Percentiles rank a stretch among this genome's conserved stretches.
Conservation (phyloP, 2,329 filamentous ascomycete genomes). For the Colletotrichum camelliae region DNA sequence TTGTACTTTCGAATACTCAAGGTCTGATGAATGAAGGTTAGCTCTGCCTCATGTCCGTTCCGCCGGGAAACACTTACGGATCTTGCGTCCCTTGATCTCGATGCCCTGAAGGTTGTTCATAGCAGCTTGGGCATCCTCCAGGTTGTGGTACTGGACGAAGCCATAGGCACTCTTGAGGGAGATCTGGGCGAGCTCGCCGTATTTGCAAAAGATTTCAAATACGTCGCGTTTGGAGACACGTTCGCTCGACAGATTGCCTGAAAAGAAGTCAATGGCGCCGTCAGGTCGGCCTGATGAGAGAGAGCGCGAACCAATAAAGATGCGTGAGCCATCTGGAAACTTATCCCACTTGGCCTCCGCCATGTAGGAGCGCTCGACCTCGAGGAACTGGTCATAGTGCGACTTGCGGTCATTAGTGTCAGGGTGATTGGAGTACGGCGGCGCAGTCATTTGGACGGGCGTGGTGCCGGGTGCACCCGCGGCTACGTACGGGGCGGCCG, state of each 20-base stretch:
- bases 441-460: constrained; percentile 34
- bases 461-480: constrained; percentile 33
- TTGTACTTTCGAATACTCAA: constrained; percentile 89
- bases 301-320: constrained; percentile 75
- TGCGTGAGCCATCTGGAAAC: constrained; percentile 76
- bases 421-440: constrained; percentile 36
- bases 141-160: constrained; percentile 90
- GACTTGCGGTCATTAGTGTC: constrained; percentile 60
- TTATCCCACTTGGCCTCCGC: constrained; percentile 82
- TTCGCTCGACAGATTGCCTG: constrained; percentile 91
- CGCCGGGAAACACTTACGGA: constrained; percentile 70
- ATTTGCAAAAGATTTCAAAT: constrained; percentile 86
- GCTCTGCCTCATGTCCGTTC: not conserved
- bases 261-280: constrained; percentile 20
- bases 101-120: constrained; percentile 80
- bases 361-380: constrained; percentile 77
- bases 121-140: constrained; percentile 75
- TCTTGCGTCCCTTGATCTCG: constrained; percentile 86
- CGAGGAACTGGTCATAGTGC: constrained; percentile 74
- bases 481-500: constrained; percentile 35
- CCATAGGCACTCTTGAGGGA: constrained; percentile 97
- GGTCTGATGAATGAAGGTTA: constrained; percentile 64
- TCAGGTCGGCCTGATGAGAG: constrained; percentile 29
- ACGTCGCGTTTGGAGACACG: constrained; percentile 93
- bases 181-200: constrained; percentile 89